Evolutionary conservation across 208 protist species (phyloP).

Genomic region (Herpetomonas tarakana): DNA sequence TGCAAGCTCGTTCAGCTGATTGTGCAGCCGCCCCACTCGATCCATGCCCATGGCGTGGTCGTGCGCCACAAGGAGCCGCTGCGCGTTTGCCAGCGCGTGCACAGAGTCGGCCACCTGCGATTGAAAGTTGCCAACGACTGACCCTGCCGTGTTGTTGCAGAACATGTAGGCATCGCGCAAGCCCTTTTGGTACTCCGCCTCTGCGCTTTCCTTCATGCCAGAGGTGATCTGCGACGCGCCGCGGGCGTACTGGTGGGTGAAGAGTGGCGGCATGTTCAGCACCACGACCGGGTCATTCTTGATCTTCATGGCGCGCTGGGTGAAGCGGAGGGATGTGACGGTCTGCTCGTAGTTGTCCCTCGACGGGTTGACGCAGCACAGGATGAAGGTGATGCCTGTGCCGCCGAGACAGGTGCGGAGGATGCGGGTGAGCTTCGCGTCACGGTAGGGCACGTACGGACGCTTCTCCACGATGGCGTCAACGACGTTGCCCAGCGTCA

Average conservation of each 20-base stretch:
- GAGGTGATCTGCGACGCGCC: constrained; percentile 44
- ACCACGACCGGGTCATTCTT: constrained; percentile 88
- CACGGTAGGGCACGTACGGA: constrained; percentile 82
- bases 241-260: constrained; percentile 76
- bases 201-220: constrained; percentile 35
- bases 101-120: constrained; percentile 63
- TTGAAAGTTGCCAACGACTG: constrained; percentile 47
- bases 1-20: constrained; percentile 42
- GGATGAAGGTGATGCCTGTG: constrained; percentile 85
- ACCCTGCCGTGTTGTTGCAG: constrained; percentile 40
- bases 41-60: constrained; percentile 70
- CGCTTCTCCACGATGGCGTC: constrained; percentile 63
- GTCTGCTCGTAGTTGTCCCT: constrained; percentile 87
- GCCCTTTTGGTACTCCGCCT: constrained; percentile 66
- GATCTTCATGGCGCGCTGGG: constrained; percentile 87
- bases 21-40: constrained; percentile 58
- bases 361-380: constrained; percentile 88
- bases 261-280: constrained; percentile 73
- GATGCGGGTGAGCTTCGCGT: constrained; percentile 85
- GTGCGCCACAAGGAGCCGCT: constrained; percentile 78
- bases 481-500: constrained; percentile 90
- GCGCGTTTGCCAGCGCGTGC: constrained; percentile 62
- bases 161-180: constrained; percentile 72
- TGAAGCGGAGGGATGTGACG: constrained; percentile 80
- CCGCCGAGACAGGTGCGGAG: constrained; percentile 84